Evolutionary conservation across 2,329 filamentous ascomycete genomes (phyloP).

Genomic region (Nothopassalora personata): DNA sequence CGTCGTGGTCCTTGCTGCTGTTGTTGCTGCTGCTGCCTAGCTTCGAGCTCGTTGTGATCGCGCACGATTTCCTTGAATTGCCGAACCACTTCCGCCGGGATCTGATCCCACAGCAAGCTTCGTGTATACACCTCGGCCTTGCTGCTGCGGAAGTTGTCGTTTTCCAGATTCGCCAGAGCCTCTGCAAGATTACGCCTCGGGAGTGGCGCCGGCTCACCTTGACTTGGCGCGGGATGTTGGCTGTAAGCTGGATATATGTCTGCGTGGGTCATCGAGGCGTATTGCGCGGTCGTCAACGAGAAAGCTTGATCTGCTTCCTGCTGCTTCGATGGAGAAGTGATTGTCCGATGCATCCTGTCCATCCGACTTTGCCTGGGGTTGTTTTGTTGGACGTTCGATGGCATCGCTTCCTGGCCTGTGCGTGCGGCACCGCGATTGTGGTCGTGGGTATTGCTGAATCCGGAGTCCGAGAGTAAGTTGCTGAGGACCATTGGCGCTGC

Average conservation of each 20-base stretch:
- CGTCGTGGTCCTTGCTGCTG: conserved; percentile 10
- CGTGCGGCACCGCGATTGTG: conserved; percentile 5
- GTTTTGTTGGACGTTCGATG: conserved; percentile 15
- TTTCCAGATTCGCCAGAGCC: conserved; percentile 72
- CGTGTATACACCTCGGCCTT: conserved; percentile 88
- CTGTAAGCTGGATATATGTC: conserved; percentile 61
- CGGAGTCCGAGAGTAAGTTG: conserved; percentile 50
- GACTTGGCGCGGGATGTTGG: conserved; percentile 9
- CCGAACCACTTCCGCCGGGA: conserved; percentile 83
- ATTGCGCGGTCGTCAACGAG: conserved; percentile 77
- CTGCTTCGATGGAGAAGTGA: conserved; percentile 63
- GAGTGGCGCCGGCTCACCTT: conserved; percentile 28
- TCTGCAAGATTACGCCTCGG: conserved; percentile 69
- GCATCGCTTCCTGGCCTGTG: conserved; percentile 21
- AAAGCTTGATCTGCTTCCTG: conserved; percentile 87
- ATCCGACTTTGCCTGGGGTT: conserved; percentile 24
- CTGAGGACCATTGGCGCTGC: conserved; percentile 73
- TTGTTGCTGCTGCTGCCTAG: conserved; percentile 20
- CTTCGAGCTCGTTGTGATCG: conserved; percentile 43
- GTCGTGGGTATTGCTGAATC: conserved; percentile 7
- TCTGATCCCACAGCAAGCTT: conserved; percentile 88
- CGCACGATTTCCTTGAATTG: conserved; percentile 90
- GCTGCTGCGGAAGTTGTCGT: conserved; percentile 40
- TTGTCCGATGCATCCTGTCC: conserved; percentile 41
- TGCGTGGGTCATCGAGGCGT: conserved; percentile 68